phyloP scores from a whole-genome alignment of 495 filamentous ascomycete genomes.

The Alectoria sarmentosa region DNA sequence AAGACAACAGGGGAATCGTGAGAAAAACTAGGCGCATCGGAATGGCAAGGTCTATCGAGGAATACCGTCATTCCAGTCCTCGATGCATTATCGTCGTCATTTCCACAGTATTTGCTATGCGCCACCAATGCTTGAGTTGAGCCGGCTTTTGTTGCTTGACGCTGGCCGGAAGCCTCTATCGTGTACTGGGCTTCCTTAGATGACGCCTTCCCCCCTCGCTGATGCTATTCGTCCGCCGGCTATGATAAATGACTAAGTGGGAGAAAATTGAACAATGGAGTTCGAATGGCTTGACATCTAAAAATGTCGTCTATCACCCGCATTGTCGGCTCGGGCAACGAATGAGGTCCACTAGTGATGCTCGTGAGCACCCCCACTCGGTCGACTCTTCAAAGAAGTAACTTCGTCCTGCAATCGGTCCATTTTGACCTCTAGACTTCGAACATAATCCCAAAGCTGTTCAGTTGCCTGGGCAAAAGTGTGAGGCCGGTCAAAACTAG shows the following conservation, averaged over 20 bases:
- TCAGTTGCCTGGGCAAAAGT: constrained; percentile 30
- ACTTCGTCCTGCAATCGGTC: constrained; percentile 28
- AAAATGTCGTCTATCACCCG: background rate
- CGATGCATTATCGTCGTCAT: constrained; percentile 6
- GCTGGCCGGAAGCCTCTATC: constrained; percentile 23
- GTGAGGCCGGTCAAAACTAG: constrained; percentile 23
- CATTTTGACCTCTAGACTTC: constrained; percentile 26
- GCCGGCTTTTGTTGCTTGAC: constrained; percentile 3
- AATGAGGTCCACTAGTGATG: constrained; percentile 7
- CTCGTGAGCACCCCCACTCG: constrained; percentile 5
- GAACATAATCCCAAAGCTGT: constrained; percentile 43
- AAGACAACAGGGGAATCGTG: background rate
- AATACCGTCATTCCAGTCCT: constrained; percentile 1
- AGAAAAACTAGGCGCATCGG: constrained; percentile 1
- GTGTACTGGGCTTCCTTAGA: constrained; percentile 24
- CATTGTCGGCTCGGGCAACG: background rate
- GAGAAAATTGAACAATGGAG: background rate
- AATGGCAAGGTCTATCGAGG: constrained; percentile 2
- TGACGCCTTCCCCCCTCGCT: constrained; percentile 21
- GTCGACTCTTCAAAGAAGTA: constrained; percentile 20
- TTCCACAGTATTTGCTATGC: constrained; percentile 11
- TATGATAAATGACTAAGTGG: constrained; percentile 9
- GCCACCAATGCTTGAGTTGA: constrained; percentile 16
- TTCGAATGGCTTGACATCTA: background rate
- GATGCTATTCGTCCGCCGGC: constrained; percentile 12